Base-by-base conservation (phyloP, 2,329 filamentous ascomycete genomes). In the Sordariomycetes sp. region DNA sequence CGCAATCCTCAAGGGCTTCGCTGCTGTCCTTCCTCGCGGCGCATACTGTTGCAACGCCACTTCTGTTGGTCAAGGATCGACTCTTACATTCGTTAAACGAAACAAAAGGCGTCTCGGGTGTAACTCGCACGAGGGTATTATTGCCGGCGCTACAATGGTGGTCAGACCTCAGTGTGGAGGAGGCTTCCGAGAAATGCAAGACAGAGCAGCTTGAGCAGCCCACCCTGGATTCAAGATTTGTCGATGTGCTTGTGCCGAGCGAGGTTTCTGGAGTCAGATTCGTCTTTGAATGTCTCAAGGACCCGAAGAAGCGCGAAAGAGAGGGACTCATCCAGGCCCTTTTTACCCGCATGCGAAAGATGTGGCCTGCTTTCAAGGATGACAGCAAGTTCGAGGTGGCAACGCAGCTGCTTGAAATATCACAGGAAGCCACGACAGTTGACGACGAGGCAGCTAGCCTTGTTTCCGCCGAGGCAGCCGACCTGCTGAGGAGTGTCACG, bases 61-160 rank as follows among this genome's bases (percentile, higher is more conserved):
- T 86, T 1, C 62, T 83, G 29, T 54, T 66, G 5, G 75, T 86
- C 33, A 92, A 93, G 52, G 56, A 80, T 16, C 70, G 74, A 25
- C 61, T 96, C 8, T 64, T 96, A n/a, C 68, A 69, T 23, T 64
- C 82, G 4, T 63, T 94, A 21, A 84, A 83, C 46, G 72, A 76
- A 35, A 66, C 88, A 33, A 86, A 86, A 48, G 72, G 77, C 33
- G 78, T 86, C 4, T 78, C 76, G n/a, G 63, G 64, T 6, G 75
- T 70, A 18, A 77, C 80, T 9, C 79, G 86, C 37, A 84, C 78
- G 2, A 78, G 82, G 43, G 66, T 82, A 16, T 61, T 96, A n/a
- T 61, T 90, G n/a, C 85, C 87, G 2, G 58, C 82, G 4, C 64
- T 94, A 21, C 68, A 74, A 37, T 67, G 70, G 49, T 94, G 86